Evolutionary conservation across 2,329 filamentous ascomycete genomes (phyloP).

Genomic region (Epichloe typhina): DNA sequence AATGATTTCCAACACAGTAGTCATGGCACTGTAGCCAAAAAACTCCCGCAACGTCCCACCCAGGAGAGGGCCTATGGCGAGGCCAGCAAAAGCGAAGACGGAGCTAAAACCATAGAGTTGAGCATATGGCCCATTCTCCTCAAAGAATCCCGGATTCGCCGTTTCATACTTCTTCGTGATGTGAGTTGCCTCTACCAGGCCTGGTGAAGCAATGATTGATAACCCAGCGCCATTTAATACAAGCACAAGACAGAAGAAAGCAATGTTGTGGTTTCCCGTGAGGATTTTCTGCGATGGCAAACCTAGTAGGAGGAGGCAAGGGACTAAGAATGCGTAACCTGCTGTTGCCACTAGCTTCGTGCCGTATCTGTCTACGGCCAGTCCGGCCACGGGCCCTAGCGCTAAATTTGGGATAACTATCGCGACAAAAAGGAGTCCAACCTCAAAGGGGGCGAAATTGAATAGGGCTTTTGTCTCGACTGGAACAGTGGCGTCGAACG

Average conservation of each 20-base stretch:
- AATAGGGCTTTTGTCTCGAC: not conserved
- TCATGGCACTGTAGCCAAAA: too few species aligned
- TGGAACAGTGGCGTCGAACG: conserved; percentile 1
- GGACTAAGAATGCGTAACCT: not conserved
- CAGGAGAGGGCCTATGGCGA: conserved; percentile 2
- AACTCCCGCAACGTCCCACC: too few species aligned
- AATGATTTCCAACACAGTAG: too few species aligned
- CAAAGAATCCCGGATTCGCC: conserved; percentile 6
- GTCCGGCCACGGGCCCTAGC: conserved; percentile 2
- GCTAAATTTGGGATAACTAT: not conserved
- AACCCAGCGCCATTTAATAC: conserved; percentile 2
- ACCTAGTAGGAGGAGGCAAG: not conserved
- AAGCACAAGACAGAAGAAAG: not conserved
- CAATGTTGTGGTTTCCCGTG: not conserved
- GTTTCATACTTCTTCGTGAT: conserved; percentile 4
- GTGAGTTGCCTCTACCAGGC: conserved; percentile 4
- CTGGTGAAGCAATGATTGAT: not conserved
- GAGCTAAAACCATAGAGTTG: conserved; percentile 6
- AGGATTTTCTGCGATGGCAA: not conserved
- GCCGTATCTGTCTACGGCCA: conserved; percentile 4
- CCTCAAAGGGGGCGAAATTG: not conserved
- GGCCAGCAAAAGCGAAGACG: not conserved
- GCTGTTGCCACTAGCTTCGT: conserved; percentile 1
- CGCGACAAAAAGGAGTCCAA: not conserved
- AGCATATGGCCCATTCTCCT: conserved; percentile 7